Evolutionary conservation across 805 yeast species (phyloP).

Genomic region (Barnettozyma californica): DNA sequence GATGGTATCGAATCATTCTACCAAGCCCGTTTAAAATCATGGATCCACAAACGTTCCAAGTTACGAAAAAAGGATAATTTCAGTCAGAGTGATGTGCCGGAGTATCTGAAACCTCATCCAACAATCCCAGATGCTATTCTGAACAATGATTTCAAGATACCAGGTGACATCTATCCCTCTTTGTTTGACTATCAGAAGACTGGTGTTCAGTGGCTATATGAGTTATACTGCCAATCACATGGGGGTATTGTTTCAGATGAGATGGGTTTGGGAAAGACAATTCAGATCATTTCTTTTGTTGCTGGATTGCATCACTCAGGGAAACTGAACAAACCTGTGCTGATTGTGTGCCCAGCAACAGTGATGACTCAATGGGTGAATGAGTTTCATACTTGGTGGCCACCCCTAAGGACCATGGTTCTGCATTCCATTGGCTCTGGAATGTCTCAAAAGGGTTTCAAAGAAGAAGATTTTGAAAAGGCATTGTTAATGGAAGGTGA

Average conservation of each 20-base stretch:
- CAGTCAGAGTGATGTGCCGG: constrained; percentile 30
- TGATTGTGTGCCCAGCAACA: constrained; percentile 94
- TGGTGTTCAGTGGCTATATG: constrained; percentile 97
- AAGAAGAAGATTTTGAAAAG: constrained; percentile 49
- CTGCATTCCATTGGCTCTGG: constrained; percentile 92
- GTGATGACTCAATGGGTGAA: constrained; percentile 96
- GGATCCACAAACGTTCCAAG: constrained; percentile 51
- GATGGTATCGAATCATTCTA: constrained; percentile 77
- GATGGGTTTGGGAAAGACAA: constrained; percentile 96
- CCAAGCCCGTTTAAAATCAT: constrained; percentile 50
- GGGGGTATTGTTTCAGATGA: constrained; percentile 98
- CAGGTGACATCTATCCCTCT: constrained; percentile 86
- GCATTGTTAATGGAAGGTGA: constrained; percentile 38
- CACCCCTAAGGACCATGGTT: constrained; percentile 80
- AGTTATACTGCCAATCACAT: constrained; percentile 77
- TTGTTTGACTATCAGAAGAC: constrained; percentile 92
- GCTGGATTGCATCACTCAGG: constrained; percentile 88
- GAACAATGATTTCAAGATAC: constrained; percentile 65
- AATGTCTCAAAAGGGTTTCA: constrained; percentile 39
- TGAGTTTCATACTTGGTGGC: constrained; percentile 98
- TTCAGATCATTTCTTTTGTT: constrained; percentile 84
- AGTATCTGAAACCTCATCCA: constrained; percentile 79
- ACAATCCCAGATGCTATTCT: constrained; percentile 66
- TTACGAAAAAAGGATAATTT: constrained; percentile 23
- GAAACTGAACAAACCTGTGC: constrained; percentile 65